Conservation (phyloP, 1,284 basidiomycete species). For the Rhizoctonia solani region DNA sequence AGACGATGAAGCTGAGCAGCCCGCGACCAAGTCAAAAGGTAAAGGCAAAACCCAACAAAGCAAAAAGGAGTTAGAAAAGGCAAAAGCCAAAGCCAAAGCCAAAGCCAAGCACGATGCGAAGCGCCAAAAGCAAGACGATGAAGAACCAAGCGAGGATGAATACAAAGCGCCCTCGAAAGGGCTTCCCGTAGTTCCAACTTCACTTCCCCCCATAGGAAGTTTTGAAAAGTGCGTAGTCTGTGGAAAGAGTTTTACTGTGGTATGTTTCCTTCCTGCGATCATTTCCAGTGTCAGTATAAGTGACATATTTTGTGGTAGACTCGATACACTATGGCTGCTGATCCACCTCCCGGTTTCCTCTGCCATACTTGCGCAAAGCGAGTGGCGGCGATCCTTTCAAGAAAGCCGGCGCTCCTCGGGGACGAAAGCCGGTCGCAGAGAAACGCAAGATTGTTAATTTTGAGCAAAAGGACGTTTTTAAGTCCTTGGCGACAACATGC, state of each 20-base stretch:
- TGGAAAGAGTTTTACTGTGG: slow-evolving; percentile 84
- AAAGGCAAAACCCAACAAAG: slow-evolving; percentile 41
- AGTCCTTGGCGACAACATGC: slow-evolving; percentile 74
- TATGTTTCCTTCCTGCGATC: slow-evolving; percentile 57
- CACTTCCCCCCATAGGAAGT: slow-evolving; percentile 74
- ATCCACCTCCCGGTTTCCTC: slow-evolving; percentile 70
- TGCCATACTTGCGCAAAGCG: slow-evolving; percentile 80
- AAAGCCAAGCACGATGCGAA: slow-evolving; percentile 58
- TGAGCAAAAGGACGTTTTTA: slow-evolving; percentile 67
- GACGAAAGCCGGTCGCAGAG: slow-evolving; percentile 63
- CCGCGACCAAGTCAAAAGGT: slow-evolving; percentile 46
- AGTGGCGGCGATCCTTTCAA: slow-evolving; percentile 83
- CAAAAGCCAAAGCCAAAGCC: slow-evolving; percentile 54
- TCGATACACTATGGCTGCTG: slow-evolving; percentile 76
- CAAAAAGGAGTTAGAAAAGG: slow-evolving; percentile 43
- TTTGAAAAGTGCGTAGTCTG: slow-evolving; percentile 85
- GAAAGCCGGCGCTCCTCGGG: slow-evolving; percentile 63
- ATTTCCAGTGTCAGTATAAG: neutral
- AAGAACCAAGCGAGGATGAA: slow-evolving; percentile 54
- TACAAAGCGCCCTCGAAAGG: slow-evolving; percentile 60
- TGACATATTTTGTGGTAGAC: slow-evolving; percentile 57
- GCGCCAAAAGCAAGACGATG: slow-evolving; percentile 53
- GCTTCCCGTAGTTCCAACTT: slow-evolving; percentile 41
- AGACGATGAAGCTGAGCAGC: slow-evolving; percentile 41
- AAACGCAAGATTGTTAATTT: slow-evolving; percentile 68